A percentile compares a stretch with the other conserved stretches of the same genome.
These are phyloP conservation scores for Crotalaria pallida DNA, from an alignment of 306 rosid species.

Conservation along the genomic window DNA sequence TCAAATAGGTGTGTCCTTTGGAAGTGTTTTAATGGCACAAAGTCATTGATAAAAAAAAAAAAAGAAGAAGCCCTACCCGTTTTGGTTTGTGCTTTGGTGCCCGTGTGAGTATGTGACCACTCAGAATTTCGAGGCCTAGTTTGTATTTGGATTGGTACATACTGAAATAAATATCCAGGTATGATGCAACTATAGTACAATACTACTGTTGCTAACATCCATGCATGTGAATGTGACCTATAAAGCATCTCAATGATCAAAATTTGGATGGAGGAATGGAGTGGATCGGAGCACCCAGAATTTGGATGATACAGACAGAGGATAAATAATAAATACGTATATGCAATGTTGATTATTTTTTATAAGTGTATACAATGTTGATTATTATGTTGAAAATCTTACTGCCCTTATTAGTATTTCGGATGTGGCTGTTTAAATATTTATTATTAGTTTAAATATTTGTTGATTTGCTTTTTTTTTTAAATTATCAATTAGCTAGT, in stretches of 20 bases:
- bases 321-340: too few relatives aligned
- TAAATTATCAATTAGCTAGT: too few relatives aligned
- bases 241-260: slow-evolving; percentile 17
- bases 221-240: slow-evolving; percentile 30
- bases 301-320: too few relatives aligned
- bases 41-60: not conserved
- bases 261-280: too few relatives aligned
- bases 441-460: too few relatives aligned
- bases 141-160: not conserved
- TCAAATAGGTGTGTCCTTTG: slow-evolving; percentile 28
- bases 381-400: too few relatives aligned
- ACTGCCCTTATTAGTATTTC: too few relatives aligned
- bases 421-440: too few relatives aligned
- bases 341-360: too few relatives aligned
- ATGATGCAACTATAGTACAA: slow-evolving; percentile 27
- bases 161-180: slow-evolving; percentile 17
- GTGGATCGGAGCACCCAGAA: too few relatives aligned
- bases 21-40: slow-evolving; percentile 22
- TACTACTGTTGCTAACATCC: slow-evolving; percentile 30
- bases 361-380: too few relatives aligned
- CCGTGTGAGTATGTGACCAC: not conserved
- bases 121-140: not conserved
- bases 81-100: not conserved
- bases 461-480: too few relatives aligned
- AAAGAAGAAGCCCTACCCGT: slow-evolving; percentile 9